These are phyloP conservation scores for Kuraishia ogatae DNA, from an alignment of 805 yeast genomes.

Conservation along the genomic window DNA sequence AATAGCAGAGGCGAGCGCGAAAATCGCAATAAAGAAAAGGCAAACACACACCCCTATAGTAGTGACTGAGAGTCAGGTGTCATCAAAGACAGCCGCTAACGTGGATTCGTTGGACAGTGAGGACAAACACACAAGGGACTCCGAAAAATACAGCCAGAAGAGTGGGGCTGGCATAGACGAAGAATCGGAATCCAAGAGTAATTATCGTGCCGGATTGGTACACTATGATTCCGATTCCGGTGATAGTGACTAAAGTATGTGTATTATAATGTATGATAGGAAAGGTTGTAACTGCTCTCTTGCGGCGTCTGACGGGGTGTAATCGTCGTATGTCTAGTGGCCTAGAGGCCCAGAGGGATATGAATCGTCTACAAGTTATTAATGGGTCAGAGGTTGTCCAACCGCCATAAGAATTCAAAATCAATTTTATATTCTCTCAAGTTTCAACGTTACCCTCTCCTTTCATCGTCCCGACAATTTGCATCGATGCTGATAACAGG, in stretches of 20 bases:
- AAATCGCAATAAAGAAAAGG: neutral
- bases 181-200: constrained; percentile 6
- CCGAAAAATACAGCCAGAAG: neutral
- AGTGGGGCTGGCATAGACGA: neutral
- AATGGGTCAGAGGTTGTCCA: too few relatives aligned
- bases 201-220: constrained; percentile 15
- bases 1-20: neutral
- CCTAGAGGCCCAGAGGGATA: too few relatives aligned
- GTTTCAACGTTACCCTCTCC: too few relatives aligned
- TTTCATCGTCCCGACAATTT: too few relatives aligned
- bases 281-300: neutral
- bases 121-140: neutral
- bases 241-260: neutral
- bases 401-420: too few relatives aligned
- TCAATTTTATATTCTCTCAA: too few relatives aligned
- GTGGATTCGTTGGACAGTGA: neutral
- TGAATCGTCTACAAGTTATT: too few relatives aligned
- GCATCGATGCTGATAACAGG: too few relatives aligned
- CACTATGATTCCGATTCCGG: neutral
- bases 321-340: too few relatives aligned
- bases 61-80: neutral
- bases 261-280: neutral
- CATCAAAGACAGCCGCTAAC: neutral
- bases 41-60: neutral
- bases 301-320: too few relatives aligned